Percentiles rank a stretch among this genome's conserved stretches.
phyloP scores from a whole-genome alignment of 2,329 filamentous ascomycete species.

The Pseudopyrenochaeta lycopersici region DNA sequence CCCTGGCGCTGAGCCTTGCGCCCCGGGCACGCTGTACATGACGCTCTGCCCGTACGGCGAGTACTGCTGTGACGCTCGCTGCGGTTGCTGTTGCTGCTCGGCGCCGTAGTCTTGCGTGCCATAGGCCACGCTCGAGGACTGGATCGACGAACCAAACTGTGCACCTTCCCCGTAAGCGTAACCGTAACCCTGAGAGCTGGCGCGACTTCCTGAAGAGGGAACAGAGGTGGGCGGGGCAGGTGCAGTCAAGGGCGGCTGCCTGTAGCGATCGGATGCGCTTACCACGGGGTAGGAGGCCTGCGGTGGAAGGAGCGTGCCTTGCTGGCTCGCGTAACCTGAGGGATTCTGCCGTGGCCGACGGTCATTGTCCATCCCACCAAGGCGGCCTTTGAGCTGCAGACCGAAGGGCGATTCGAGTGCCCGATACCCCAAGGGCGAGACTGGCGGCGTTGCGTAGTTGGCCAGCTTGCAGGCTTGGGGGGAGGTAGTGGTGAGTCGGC shows the following conservation, averaged over 20 bases:
- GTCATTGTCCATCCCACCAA: conserved; percentile 79
- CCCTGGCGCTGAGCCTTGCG: conserved; percentile 52
- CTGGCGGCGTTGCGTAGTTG: conserved; percentile 68
- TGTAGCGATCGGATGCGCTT: conserved; percentile 58
- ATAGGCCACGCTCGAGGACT: conserved; percentile 65
- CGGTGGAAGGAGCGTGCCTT: conserved; percentile 57
- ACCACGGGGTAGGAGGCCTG: conserved; percentile 55
- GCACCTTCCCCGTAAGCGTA: conserved; percentile 65
- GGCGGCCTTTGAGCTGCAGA: conserved; percentile 62
- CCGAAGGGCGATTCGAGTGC: conserved; percentile 65
- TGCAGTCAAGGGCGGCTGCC: conserved; percentile 56
- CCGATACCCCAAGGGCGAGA: conserved; percentile 72
- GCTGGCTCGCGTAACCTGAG: conserved; percentile 67
- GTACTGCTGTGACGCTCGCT: conserved; percentile 63
- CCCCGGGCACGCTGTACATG: conserved; percentile 75
- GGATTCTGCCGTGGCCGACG: conserved; percentile 77
- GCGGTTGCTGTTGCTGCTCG: conserved; percentile 61
- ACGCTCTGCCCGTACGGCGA: conserved; percentile 69
- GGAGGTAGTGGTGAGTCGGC: conserved; percentile 15
- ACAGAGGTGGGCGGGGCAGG: conserved; percentile 54
- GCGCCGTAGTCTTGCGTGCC: conserved; percentile 70
- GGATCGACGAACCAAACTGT: conserved; percentile 64
- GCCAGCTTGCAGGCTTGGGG: conserved; percentile 67
- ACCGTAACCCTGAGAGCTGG: conserved; percentile 54
- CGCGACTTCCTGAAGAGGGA: conserved; percentile 49